Evolutionary conservation across 345 rosid genomes (phyloP), one percentile per base, ranked within the genome.

Genomic region (Acer yangbiense): DNA sequence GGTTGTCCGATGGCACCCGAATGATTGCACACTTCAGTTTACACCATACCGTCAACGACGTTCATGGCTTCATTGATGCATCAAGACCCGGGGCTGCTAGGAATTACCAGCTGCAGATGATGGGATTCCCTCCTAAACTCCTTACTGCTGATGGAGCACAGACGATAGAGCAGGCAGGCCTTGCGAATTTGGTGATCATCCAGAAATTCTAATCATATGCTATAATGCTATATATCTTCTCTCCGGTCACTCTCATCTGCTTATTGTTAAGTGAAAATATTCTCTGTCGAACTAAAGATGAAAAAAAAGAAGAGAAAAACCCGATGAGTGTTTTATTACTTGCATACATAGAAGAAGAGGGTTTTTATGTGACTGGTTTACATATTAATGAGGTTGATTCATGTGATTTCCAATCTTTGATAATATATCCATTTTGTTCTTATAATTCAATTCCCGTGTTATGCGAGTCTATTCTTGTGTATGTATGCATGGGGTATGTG

Each of bases 61-160:
- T 95, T 80, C 93, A 89, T 32, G 78, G 79, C 52, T 89, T 88
- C 74, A 89, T 94, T 11, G 89, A 91, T 63, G 77, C 87, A 48
- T 91, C 97, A 57, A 84, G 97, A 64, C 90, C 96, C 4, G 93
- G 88, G 46, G 81, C 66, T 73, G 85, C 87, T 16, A 79, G 75
- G 23, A 87, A 84, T 74, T 95, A 93, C 82, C 92, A 78, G 54
- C 91, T 95, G 85, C 98, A 90, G 83, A 76, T 90, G 76, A 95
- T 95, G 98, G 98, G 99, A 29, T 93, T 95, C 83, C 99, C 99
- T 29, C 99, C 99, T 0, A 95, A 92, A 89, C 84, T 89, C 76
- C 96, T 95, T 25, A 66, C 77, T 4, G 94, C 77, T 4, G 94
- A 93, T 72, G 81, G 82, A 43, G 71, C 81, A 27, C 89, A 93